Evolutionary conservation across 257 asterid genomes (phyloP).

Genomic region (Dorcoceras hygrometricum): DNA sequence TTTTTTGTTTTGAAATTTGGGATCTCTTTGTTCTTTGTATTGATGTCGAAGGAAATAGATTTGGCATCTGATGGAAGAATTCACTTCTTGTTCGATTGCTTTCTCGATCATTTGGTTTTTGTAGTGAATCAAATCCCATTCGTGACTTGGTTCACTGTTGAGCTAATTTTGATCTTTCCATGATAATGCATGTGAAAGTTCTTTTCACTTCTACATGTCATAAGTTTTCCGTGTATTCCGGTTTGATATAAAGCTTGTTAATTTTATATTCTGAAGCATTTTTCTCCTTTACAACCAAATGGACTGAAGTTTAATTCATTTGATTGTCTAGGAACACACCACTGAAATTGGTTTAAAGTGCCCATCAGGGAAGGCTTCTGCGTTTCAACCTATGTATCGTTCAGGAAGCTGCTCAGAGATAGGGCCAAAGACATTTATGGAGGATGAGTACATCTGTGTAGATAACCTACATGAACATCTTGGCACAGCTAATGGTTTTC

Average conservation of each 20-base stretch:
- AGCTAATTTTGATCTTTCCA: background rate
- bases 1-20: background rate
- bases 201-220: background rate
- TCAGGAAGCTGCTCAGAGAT: conserved; percentile 83
- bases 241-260: background rate
- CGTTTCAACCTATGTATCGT: conserved; percentile 54
- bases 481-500: conserved; percentile 35
- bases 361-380: conserved; percentile 49
- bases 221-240: background rate
- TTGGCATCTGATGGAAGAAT: background rate
- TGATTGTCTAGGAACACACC: conserved; percentile 40
- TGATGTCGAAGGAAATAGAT: background rate
- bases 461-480: conserved; percentile 64
- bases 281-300: conserved; percentile 6
- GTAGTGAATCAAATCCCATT: background rate
- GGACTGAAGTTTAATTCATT: conserved; percentile 12
- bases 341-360: conserved; percentile 39
- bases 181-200: background rate
- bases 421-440: conserved; percentile 83
- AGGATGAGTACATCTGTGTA: conserved; percentile 72
- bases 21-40: background rate
- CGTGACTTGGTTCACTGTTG: background rate
- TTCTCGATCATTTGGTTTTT: background rate
- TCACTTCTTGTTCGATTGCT: background rate
- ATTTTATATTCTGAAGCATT: background rate